Evolutionary conservation across 768 basidiomycete genomes (phyloP).

Genomic region (Russula earlei): DNA sequence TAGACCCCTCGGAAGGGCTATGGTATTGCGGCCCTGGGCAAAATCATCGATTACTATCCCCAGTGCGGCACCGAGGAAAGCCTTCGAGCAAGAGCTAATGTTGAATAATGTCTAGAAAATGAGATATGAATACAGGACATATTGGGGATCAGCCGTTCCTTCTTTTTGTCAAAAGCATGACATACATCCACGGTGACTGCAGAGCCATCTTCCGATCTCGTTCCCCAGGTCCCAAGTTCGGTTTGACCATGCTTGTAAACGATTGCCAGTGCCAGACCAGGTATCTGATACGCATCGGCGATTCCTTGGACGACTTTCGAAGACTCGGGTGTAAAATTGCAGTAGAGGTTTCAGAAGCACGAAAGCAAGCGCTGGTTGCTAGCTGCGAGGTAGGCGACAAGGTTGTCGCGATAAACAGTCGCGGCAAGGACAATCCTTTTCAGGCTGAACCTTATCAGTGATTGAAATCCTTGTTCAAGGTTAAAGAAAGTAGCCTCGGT

Average conservation of each 20-base stretch:
- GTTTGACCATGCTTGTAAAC: background rate
- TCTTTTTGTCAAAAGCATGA: no score
- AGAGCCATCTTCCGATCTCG: background rate
- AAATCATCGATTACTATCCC: conserved; percentile 13
- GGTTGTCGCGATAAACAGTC: background rate
- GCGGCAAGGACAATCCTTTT: background rate
- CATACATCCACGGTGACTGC: conserved; percentile 7
- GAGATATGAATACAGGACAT: background rate
- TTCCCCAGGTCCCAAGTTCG: background rate
- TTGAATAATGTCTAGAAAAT: background rate
- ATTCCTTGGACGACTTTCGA: background rate
- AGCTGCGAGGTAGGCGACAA: background rate
- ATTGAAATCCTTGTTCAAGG: no score
- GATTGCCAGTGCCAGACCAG: conserved; percentile 1
- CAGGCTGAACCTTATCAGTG: no score
- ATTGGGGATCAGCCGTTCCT: no score
- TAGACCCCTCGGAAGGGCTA: background rate
- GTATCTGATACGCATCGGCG: background rate
- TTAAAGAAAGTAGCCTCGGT: no score
- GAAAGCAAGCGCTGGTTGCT: background rate
- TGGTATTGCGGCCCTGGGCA: no score
- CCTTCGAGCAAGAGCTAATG: conserved; percentile 11
- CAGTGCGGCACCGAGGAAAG: conserved; percentile 1
- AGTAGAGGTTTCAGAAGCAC: background rate
- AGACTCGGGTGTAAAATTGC: background rate